These are phyloP conservation scores for Emergomyces pasteurianus DNA, from an alignment of 2,329 filamentous ascomycete species.

Conservation along the genomic window DNA sequence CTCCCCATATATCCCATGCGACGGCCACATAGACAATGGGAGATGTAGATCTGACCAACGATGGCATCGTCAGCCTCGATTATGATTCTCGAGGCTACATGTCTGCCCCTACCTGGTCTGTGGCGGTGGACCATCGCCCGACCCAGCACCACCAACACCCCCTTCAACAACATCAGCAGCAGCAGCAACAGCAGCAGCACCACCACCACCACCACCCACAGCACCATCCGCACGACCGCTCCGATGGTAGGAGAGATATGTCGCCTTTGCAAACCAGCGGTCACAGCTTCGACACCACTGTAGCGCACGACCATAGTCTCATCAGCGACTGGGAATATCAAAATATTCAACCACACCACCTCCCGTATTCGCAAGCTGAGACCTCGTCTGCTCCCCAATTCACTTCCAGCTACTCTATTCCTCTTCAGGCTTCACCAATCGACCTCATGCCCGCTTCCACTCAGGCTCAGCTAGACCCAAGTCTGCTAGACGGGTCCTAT, in stretches of 20 bases:
- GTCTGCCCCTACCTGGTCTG: conserved; percentile 31
- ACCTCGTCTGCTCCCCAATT: conserved; percentile 44
- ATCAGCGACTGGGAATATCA: conserved; percentile 38
- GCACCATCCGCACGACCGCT: no score
- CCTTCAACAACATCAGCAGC: background rate
- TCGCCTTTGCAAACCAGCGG: conserved; percentile 33
- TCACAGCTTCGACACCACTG: conserved; percentile 32
- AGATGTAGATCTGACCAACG: conserved; percentile 33
- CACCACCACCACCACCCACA: conserved; percentile 12
- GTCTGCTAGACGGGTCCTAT: conserved; percentile 54
- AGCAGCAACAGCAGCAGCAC: background rate
- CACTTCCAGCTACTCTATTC: conserved; percentile 43
- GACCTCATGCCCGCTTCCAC: conserved; percentile 44
- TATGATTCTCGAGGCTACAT: conserved; percentile 37
- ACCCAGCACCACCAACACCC: background rate
- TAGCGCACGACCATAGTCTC: conserved; percentile 32
- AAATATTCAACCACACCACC: conserved; percentile 27
- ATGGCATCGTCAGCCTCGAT: conserved; percentile 37
- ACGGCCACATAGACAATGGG: conserved; percentile 23
- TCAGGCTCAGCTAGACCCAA: conserved; percentile 51
- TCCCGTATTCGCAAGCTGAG: conserved; percentile 37
- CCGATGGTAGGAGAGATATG: conserved; percentile 29
- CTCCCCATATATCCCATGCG: conserved; percentile 4
- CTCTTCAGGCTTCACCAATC: conserved; percentile 39
- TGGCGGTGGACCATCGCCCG: conserved; percentile 30